These are phyloP conservation scores for Gamarada debralockiae DNA, from an alignment of 495 filamentous ascomycete species.

Conservation along the genomic window DNA sequence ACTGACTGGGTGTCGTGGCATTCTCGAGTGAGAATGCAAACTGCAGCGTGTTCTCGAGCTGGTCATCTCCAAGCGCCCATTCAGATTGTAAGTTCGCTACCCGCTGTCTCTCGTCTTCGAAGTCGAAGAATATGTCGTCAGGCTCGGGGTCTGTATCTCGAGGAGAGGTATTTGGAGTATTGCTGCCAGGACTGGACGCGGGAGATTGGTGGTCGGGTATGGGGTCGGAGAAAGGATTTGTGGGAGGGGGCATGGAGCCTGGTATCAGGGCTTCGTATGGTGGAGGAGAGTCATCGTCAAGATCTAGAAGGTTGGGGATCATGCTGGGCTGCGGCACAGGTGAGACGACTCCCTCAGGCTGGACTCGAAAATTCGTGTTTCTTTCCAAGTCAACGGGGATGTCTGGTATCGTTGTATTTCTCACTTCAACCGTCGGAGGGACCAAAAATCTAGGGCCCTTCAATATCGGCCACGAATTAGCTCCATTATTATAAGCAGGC, in stretches of 20 bases:
- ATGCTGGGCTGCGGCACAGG: too few relatives aligned
- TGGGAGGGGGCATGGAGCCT: background rate
- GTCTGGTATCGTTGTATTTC: too few relatives aligned
- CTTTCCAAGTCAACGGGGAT: too few relatives aligned
- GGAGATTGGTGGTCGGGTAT: background rate
- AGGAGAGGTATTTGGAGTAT: constrained; percentile 1
- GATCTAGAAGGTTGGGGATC: too few relatives aligned
- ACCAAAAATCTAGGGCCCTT: too few relatives aligned
- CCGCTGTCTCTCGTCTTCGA: background rate
- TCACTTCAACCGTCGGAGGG: too few relatives aligned
- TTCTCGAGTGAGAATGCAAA: constrained; percentile 3
- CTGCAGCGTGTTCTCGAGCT: background rate
- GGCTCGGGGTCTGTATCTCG: background rate
- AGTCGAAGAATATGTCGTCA: background rate
- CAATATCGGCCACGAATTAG: too few relatives aligned
- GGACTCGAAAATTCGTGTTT: too few relatives aligned
- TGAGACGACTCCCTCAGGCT: too few relatives aligned
- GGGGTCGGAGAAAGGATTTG: constrained; percentile 5
- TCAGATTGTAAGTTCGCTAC: background rate
- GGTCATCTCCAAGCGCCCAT: background rate
- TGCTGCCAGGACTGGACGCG: background rate
- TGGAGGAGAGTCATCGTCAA: too few relatives aligned
- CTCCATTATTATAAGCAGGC: too few relatives aligned
- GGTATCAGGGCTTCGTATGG: background rate
- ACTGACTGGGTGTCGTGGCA: background rate